A percentile compares a stretch with the other conserved stretches of the same genome.
These are phyloP conservation scores for Russula abietina DNA, from an alignment of 768 basidiomycete genomes.

Conservation along the genomic window DNA sequence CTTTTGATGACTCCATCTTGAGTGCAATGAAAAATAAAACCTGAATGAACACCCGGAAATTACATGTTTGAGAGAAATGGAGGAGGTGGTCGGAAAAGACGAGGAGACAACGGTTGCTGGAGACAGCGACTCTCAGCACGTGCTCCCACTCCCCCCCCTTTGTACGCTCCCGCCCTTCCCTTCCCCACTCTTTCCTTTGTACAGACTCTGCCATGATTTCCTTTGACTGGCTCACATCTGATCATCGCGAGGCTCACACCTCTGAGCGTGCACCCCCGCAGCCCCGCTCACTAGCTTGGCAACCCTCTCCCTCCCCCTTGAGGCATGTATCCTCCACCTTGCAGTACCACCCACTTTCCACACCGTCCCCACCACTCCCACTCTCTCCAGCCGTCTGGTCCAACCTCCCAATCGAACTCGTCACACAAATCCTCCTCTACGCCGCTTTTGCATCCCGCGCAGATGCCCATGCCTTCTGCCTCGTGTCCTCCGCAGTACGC, in stretches of 20 bases:
- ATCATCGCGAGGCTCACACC: neutral
- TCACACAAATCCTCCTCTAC: conserved; percentile 19
- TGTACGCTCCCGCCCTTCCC: neutral
- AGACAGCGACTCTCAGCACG: neutral
- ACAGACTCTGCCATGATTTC: conserved; percentile 3
- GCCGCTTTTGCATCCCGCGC: conserved; percentile 20
- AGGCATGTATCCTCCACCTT: conserved; percentile 6
- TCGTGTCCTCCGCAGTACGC: conserved; percentile 26
- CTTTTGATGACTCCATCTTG: neutral
- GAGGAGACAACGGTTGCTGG: neutral
- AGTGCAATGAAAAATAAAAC: conserved; percentile 18
- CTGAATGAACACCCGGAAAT: conserved; percentile 15
- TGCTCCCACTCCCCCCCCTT: neutral
- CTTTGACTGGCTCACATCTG: conserved; percentile 7
- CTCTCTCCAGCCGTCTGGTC: conserved; percentile 15
- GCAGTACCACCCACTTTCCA: neutral
- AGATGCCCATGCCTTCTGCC: conserved; percentile 22
- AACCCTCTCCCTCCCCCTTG: conserved; percentile 18
- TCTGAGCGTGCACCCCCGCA: conserved; percentile 1
- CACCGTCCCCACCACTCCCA: neutral
- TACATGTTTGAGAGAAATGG: neutral
- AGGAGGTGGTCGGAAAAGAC: neutral
- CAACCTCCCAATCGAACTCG: conserved; percentile 22
- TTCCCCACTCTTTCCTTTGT: too few species aligned
- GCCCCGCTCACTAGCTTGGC: conserved; percentile 19